These are phyloP conservation scores for Vitis hybrid DNA, from an alignment of 177 flowering plant genomes.

Conservation along the genomic window DNA sequence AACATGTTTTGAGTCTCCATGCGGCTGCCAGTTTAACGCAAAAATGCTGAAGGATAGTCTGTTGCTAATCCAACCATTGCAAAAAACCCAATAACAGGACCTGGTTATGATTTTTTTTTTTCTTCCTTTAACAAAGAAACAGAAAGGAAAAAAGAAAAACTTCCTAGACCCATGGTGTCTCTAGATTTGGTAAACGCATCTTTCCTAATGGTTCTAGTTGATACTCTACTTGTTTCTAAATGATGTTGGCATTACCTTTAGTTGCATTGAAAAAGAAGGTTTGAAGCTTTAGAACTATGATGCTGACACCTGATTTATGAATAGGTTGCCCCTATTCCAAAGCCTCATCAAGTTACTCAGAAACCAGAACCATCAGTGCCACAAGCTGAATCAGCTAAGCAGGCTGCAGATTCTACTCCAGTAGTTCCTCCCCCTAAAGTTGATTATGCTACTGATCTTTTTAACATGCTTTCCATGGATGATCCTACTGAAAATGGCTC, in stretches of 20 bases:
- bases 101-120: no score
- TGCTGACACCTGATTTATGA: constrained; percentile 5
- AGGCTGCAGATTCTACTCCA: constrained; percentile 32
- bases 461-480: constrained; percentile 79
- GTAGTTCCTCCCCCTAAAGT: constrained; percentile 51
- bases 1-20: no score
- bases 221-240: neutral
- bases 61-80: no score
- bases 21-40: no score
- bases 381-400: constrained; percentile 32
- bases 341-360: constrained; percentile 30
- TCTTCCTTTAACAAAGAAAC: no score
- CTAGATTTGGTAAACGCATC: no score
- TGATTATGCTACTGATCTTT: constrained; percentile 79
- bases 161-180: no score
- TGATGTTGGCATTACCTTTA: neutral
- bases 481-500: constrained; percentile 54
- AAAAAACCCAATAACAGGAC: no score
- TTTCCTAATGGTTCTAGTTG: neutral
- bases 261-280: neutral
- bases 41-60: no score
- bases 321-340: constrained; percentile 43
- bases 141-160: no score
- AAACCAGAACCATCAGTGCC: constrained; percentile 36
- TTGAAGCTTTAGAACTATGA: neutral